phyloP scores from a whole-genome alignment of 108 stramenopile species.

The Pseudonitzschia pungens region DNA sequence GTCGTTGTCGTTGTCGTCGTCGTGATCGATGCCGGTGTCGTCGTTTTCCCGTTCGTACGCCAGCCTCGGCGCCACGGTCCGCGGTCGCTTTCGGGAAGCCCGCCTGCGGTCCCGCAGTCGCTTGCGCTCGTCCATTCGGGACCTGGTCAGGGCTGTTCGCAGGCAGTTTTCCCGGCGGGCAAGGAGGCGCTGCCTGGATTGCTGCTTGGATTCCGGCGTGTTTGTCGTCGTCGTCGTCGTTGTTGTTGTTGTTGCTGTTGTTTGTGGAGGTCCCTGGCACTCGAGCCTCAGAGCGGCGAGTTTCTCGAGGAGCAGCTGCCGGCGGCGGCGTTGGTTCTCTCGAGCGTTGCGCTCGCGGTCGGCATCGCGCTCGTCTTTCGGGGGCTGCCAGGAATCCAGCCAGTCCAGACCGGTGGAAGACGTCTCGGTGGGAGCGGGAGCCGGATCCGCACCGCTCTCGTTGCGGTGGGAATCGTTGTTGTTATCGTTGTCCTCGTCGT shows the following conservation, averaged over 20 bases:
- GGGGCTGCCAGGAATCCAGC: conserved; percentile 73
- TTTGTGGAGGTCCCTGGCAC: conserved; percentile 32
- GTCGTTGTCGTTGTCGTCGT: background rate
- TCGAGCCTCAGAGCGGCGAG: background rate
- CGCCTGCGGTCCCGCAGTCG: background rate
- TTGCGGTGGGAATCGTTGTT: background rate
- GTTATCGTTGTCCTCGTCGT: background rate
- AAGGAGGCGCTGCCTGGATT: background rate
- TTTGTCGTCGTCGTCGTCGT: conserved; percentile 7
- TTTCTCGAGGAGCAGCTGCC: background rate
- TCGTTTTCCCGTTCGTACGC: conserved; percentile 12
- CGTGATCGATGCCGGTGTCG: background rate
- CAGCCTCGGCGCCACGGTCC: background rate
- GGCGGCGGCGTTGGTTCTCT: conserved; percentile 5
- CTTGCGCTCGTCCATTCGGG: conserved; percentile 32
- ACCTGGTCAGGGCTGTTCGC: conserved; percentile 27
- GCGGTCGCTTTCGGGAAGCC: background rate
- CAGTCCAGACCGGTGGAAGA: conserved; percentile 54
- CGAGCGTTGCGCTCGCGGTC: background rate
- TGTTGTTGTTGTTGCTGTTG: conserved; percentile 18
- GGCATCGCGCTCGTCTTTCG: conserved; percentile 8
- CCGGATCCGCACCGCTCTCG: background rate
- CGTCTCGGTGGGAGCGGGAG: background rate
- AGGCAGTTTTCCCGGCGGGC: conserved; percentile 36
- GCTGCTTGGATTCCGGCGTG: background rate